Base-by-base conservation (phyloP, 2,329 filamentous ascomycete genomes). In the Leptographium radiaticola region DNA sequence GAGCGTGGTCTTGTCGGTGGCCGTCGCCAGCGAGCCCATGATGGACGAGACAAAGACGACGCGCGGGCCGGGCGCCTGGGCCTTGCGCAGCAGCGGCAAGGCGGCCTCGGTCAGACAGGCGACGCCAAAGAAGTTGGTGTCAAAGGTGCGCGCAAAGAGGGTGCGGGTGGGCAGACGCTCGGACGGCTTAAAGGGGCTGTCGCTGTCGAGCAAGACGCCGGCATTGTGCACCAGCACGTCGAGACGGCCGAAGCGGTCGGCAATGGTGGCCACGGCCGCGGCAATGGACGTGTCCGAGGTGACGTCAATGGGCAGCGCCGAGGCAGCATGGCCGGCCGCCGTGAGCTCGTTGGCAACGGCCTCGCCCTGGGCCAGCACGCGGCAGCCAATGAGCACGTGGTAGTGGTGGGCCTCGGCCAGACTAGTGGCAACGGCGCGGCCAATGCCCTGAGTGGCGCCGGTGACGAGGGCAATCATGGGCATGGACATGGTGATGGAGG, bases 31-130 rank as follows among this genome's bases (percentile, higher is more conserved):
- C 9, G 57, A 59, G 7, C 60, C 61, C 43, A 55, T 59, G 38
- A 57, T 57, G 36, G 55, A 57, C 20, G 52, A 56, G 16, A 63
- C 56, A 52, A 57, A 60, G 46, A 62, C 42, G 16, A 60, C 55
- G 25, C 58, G 57, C 25, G 25, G 25, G 25, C 25, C 25, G 16
- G 57, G 55, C 4, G 51, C 42, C 18, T 56, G 57, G 15, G 58
- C 34, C 44, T 34, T 40, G n/a, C 30, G 25, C 25, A 66, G 56
- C 2, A 65, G 58, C 6, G 63, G 64, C 31, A 65, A 52, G 50
- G 64, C 62, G 7, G 62, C 62, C 31, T 64, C 63, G 2, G 63
- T 64, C 4, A 65, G 61, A 16, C 62, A 61, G 2, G 64, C 53
- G 3, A 58, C 54, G 11, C 58, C 63, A 0, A 64, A 45, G 20